These are phyloP conservation scores for Hypoxylon sp. DNA, from an alignment of 2,329 filamentous ascomycete genomes.

Conservation along the genomic window DNA sequence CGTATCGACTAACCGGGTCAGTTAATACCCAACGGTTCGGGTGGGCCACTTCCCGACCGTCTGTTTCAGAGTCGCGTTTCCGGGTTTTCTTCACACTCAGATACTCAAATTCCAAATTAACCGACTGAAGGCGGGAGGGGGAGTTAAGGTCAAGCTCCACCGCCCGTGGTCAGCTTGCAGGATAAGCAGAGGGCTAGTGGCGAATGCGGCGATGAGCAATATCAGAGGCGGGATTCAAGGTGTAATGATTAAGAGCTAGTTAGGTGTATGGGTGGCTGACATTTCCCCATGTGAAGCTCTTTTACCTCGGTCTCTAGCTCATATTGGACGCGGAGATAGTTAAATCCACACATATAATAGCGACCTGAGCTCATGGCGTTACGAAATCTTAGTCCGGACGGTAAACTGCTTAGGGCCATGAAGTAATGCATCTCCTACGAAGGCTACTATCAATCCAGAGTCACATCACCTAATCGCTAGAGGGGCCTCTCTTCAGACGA, in stretches of 20 bases:
- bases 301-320: background rate
- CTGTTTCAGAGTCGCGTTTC: constrained; percentile 4
- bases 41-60: background rate
- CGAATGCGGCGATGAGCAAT: background rate
- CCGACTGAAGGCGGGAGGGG: no score
- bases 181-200: background rate
- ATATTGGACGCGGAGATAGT: background rate
- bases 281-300: background rate
- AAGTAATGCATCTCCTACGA: background rate
- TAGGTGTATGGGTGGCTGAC: background rate
- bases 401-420: background rate
- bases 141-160: background rate
- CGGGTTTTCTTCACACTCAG: background rate
- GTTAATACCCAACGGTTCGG: background rate
- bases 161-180: background rate
- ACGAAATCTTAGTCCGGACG: background rate
- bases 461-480: background rate
- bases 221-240: background rate
- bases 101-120: background rate
- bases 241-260: background rate
- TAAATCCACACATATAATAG: background rate
- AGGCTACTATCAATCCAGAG: background rate
- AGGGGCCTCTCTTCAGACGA: background rate
- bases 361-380: background rate
- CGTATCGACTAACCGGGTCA: background rate